Evolutionary conservation across 1,284 basidiomycete genomes (phyloP).

Genomic region (Coriolopsis trogii): DNA sequence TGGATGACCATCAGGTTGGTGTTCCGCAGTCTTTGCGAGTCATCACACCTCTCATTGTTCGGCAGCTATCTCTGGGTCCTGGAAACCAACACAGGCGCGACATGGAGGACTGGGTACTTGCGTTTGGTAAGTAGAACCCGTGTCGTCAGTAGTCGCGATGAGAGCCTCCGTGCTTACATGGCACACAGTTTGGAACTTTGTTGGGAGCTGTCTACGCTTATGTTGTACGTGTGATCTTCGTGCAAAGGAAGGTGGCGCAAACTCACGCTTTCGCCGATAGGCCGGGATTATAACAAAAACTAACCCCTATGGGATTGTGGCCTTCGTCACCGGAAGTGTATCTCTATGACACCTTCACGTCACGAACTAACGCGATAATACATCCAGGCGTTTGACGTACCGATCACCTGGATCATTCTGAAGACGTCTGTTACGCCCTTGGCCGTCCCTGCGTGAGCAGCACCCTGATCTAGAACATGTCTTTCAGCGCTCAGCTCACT

Average conservation of each 20-base stretch:
- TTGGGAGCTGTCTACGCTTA: conserved; percentile 50
- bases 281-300: conserved; percentile 42
- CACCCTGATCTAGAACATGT: neutral
- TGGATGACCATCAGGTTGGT: conserved; percentile 50
- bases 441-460: conserved; percentile 48
- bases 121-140: conserved; percentile 40
- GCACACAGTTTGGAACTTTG: conserved; percentile 44
- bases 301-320: conserved; percentile 50
- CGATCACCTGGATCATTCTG: conserved; percentile 50
- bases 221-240: conserved; percentile 38
- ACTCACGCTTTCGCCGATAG: conserved; percentile 29
- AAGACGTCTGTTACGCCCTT: conserved; percentile 44
- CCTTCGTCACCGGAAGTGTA: conserved; percentile 43
- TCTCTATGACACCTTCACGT: neutral
- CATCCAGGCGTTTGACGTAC: conserved; percentile 45
- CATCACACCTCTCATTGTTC: neutral
- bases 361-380: neutral
- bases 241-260: neutral
- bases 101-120: conserved; percentile 50
- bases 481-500: neutral
- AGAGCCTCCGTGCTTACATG: neutral
- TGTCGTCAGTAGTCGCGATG: too few relatives aligned
- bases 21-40: neutral
- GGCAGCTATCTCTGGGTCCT: conserved; percentile 50
- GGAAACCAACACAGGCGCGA: conserved; percentile 54